phyloP scores from a whole-genome alignment of 2,329 filamentous ascomycete genomes.

The Fusarium sp. region DNA sequence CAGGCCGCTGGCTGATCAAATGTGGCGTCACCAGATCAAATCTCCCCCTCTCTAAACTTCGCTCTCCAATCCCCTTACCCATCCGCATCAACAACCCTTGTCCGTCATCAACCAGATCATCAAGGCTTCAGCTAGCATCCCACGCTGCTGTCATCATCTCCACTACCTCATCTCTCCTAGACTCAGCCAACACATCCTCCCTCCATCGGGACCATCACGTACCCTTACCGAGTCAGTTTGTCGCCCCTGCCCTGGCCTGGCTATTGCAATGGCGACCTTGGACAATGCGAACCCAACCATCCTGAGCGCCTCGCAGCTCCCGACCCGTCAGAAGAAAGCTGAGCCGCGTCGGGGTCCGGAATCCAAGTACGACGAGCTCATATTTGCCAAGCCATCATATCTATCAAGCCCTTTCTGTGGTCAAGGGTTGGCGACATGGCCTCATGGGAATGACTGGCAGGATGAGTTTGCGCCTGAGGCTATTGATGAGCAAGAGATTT shows the following conservation, averaged over 20 bases:
- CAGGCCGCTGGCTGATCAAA: conserved; percentile 34
- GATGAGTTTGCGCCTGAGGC: conserved; percentile 78
- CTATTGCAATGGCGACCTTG: conserved; percentile 48
- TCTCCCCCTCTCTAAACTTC: conserved; percentile 38
- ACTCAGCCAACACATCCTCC: not conserved
- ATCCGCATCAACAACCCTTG: conserved; percentile 30
- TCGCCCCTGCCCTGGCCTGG: conserved; percentile 12
- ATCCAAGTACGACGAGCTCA: conserved; percentile 60
- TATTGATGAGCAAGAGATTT: conserved; percentile 98
- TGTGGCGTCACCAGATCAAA: conserved; percentile 40
- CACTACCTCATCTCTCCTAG: conserved; percentile 32
- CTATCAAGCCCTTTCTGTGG: conserved; percentile 55
- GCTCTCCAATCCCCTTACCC: conserved; percentile 28
- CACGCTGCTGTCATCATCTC: conserved; percentile 31
- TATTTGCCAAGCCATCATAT: conserved; percentile 61
- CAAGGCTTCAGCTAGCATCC: conserved; percentile 28
- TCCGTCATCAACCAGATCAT: conserved; percentile 25
- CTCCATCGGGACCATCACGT: conserved; percentile 10
- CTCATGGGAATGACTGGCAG: conserved; percentile 55
- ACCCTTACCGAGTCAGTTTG: conserved; percentile 27
- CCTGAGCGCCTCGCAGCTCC: conserved; percentile 87
- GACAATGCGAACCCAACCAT: conserved; percentile 95
- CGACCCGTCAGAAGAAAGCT: conserved; percentile 73
- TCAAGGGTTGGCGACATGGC: conserved; percentile 51
- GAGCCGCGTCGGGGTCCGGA: conserved; percentile 61